Evolutionary conservation across 345 rosid species (phyloP).

Genomic region (Eucalyptus paniculata): DNA sequence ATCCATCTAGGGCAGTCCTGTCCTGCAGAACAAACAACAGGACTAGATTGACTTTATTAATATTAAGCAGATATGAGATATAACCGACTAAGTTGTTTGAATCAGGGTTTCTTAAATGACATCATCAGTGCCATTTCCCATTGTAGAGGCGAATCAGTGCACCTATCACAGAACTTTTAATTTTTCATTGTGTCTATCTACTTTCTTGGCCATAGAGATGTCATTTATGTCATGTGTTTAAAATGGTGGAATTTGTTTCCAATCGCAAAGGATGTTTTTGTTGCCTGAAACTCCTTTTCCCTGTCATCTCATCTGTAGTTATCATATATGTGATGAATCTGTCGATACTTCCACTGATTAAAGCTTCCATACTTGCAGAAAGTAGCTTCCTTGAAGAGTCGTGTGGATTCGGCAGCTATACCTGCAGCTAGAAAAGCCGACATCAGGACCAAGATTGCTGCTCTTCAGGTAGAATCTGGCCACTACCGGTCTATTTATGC

Average conservation of each 20-base stretch:
- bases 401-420: constrained; percentile 60
- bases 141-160: not conserved
- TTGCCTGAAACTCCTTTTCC: not conserved
- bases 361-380: constrained; percentile 23
- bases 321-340: not conserved
- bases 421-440: constrained; percentile 89
- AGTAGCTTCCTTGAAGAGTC: constrained; percentile 73
- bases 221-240: not conserved
- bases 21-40: not conserved
- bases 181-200: not conserved
- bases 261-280: not conserved
- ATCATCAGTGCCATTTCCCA: not conserved
- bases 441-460: constrained; percentile 54
- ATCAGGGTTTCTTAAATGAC: not conserved
- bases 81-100: not conserved
- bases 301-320: not conserved
- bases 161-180: not conserved
- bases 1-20: not conserved
- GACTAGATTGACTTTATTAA: not conserved
- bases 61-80: not conserved
- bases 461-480: constrained; percentile 49
- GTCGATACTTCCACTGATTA: not conserved
- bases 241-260: not conserved
- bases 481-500: not conserved
- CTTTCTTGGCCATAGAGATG: not conserved